Conservation (phyloP, 73 alveolate genomes). For the Paramecium pentaurelia region DNA sequence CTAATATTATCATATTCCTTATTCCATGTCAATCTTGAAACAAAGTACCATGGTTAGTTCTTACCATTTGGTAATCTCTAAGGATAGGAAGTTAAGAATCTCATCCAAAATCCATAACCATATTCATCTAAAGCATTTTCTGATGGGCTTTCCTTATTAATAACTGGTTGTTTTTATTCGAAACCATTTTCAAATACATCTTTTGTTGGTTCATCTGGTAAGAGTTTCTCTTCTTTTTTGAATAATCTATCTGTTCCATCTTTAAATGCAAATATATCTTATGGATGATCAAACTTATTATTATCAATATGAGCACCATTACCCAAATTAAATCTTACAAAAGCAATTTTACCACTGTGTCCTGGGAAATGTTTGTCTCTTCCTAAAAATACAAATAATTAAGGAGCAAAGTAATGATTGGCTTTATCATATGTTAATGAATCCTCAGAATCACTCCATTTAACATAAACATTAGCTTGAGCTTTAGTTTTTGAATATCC, state of each 20-base stretch:
- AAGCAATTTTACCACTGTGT: neutral
- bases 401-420: conserved; percentile 1
- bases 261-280: neutral
- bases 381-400: conserved; percentile 22
- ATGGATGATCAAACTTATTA: neutral
- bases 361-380: conserved; percentile 48
- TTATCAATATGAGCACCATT: neutral
- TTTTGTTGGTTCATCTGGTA: neutral
- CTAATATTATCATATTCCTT: conserved; percentile 37
- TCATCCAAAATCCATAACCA: conserved; percentile 50
- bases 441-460: conserved; percentile 21
- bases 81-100: conserved; percentile 18
- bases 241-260: neutral
- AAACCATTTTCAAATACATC: neutral
- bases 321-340: neutral
- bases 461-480: conserved; percentile 10
- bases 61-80: neutral
- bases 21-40: conserved; percentile 14
- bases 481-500: neutral
- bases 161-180: neutral
- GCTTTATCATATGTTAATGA: conserved; percentile 9
- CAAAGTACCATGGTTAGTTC: conserved; percentile 42
- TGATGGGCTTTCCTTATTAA: neutral
- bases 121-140: conserved; percentile 7
- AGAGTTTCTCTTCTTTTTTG: neutral